Evolutionary conservation across 2,329 filamentous ascomycete genomes (phyloP).

Genomic region (Samsoniella hepiali): DNA sequence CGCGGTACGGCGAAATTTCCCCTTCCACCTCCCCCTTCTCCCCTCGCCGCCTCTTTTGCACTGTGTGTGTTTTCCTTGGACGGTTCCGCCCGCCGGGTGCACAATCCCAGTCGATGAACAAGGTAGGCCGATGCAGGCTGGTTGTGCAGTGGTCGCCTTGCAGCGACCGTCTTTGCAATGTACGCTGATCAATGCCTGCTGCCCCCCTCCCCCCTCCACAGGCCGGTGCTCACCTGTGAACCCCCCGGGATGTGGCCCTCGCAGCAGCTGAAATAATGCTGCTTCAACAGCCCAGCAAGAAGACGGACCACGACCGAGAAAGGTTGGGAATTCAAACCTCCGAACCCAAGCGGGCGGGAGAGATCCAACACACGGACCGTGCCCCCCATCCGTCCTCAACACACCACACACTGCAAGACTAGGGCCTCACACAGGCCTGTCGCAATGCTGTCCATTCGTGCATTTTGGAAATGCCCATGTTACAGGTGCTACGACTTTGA

Average conservation of each 20-base stretch:
- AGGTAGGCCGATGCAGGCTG: too few species aligned
- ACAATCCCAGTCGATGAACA: too few species aligned
- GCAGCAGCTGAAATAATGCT: not conserved
- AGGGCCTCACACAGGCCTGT: too few species aligned
- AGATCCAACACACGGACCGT: not conserved
- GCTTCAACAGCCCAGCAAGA: not conserved
- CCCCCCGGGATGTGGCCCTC: too few species aligned
- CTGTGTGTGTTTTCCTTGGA: too few species aligned
- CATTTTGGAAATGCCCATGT: too few species aligned
- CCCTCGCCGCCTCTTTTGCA: not conserved
- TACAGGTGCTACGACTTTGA: too few species aligned
- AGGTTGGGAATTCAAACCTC: not conserved
- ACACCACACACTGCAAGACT: too few species aligned
- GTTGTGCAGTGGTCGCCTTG: not conserved
- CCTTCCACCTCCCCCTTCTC: not conserved
- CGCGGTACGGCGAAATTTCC: not conserved
- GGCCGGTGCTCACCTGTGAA: not conserved
- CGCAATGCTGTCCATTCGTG: too few species aligned
- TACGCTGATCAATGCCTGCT: not conserved
- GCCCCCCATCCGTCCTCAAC: not conserved
- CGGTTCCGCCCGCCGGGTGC: too few species aligned
- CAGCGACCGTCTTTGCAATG: not conserved
- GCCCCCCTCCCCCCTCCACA: not conserved
- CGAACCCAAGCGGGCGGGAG: not conserved
- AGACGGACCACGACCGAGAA: conserved; percentile 1